A percentile compares a stretch with the other conserved stretches of the same genome.
These are phyloP conservation scores for Mesembryanthemum crystallinum DNA, from an alignment of 148 eudicot species.

Conservation along the genomic window DNA sequence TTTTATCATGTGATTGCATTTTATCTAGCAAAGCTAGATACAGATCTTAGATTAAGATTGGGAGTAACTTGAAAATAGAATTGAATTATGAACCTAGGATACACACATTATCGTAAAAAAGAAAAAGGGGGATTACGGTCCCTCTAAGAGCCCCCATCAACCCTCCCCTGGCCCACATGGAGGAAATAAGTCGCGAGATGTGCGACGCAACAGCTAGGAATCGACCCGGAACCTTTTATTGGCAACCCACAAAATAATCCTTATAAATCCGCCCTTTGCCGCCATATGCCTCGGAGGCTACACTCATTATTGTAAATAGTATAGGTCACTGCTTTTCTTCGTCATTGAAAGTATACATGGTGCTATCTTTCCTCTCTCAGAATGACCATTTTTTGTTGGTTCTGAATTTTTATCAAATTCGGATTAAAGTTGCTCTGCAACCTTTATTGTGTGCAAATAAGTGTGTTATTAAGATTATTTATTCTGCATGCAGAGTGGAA, in stretches of 20 bases:
- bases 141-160: no score
- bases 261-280: no score
- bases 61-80: no score
- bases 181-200: no score
- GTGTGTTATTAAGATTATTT: constrained; percentile 13
- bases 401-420: background rate
- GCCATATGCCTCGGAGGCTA: no score
- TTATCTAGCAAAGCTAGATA: background rate
- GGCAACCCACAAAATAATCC: no score
- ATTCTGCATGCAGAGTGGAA: constrained; percentile 73
- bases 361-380: background rate
- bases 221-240: no score
- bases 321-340: background rate
- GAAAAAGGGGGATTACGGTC: no score
- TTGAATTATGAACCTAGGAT: no score
- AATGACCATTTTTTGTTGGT: background rate
- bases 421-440: background rate
- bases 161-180: no score
- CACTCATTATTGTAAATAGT: background rate
- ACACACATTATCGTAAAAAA: background rate
- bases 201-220: no score
- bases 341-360: background rate
- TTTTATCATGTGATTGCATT: background rate
- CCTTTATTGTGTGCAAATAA: background rate
- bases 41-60: background rate